Evolutionary conservation across 2,329 filamentous ascomycete species (phyloP), one percentile per base, ranked within the genome.

Genomic region (Pseudocercospora cruenta): DNA sequence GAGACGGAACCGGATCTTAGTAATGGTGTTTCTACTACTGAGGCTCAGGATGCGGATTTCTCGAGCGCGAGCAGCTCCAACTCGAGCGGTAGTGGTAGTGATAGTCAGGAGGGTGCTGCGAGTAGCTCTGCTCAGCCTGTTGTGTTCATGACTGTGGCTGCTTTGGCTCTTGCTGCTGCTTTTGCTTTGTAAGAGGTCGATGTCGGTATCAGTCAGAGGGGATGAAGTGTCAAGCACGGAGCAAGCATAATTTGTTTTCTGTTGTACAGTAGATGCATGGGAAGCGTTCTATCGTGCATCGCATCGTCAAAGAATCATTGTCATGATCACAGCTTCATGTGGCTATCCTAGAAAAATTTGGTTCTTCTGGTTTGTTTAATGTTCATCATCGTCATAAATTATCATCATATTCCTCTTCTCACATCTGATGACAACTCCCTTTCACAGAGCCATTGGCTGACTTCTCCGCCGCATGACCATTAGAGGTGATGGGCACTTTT

Each of bases 1-100:
- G 83, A 84, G 67, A 79, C 79, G 28, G 78, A 81, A 26, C 80
- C 78, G 9, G 75, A 80, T 39, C 78, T 80, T 53, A 78, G 80
- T 51, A 70, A 77, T 51, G 74, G 75, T 24, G 69, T 72, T 12
- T 60, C 64, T 9, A 58, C 36, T 9, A 70, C 66, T 6, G 63
- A 67, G 49, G 67, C 67, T 10, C 33, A 72, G 55, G 70, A 75
- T 54, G 61, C 49, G 6, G 66, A 66, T 54, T 67, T 62, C 59
- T 36, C 62, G 70, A 65, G 60, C 47, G 62, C 67, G 53, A 60
- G 53, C 39, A 45, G 49, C 26, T 51, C 53, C 9, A 62, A 43
- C 12, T 60, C 57, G 51, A 61, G 58, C 66, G 19, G 36, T 12
- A 63, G 74, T 74, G 55, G 73, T 73, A 43, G 71, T 72, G 24